Conservation (phyloP, 2,329 filamentous ascomycete genomes). For the Alternaria solani region DNA sequence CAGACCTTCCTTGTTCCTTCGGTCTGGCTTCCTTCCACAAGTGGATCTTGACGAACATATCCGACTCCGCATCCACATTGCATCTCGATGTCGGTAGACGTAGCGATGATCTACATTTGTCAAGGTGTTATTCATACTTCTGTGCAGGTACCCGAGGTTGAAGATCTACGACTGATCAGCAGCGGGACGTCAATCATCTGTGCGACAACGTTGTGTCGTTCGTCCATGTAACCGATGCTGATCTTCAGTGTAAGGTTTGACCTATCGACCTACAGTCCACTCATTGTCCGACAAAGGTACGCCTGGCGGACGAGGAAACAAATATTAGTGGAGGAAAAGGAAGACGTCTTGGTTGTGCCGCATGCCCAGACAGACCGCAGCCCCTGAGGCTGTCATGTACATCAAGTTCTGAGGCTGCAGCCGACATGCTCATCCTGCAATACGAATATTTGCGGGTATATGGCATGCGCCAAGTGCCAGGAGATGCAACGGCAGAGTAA, state of each 20-base stretch:
- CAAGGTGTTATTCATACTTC: neutral
- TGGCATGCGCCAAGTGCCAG: constrained; percentile 3
- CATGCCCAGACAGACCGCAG: neutral
- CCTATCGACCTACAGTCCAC: neutral
- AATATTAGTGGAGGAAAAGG: neutral
- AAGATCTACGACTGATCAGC: constrained; percentile 4
- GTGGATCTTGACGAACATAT: neutral
- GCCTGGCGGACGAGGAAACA: neutral
- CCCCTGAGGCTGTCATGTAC: neutral
- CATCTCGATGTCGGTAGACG: neutral
- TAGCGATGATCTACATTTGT: neutral
- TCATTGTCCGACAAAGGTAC: neutral
- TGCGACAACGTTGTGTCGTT: neutral
- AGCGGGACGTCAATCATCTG: neutral
- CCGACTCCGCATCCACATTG: neutral
- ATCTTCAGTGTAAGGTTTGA: neutral
- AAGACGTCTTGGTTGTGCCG: neutral
- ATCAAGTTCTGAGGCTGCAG: neutral
- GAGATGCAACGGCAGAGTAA: neutral
- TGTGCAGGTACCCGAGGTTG: neutral
- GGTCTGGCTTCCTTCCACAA: neutral
- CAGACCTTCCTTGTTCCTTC: neutral
- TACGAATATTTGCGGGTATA: constrained; percentile 1
- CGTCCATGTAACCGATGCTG: neutral
- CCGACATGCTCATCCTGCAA: neutral